These are phyloP conservation scores for Gastrolobium bilobum DNA, from an alignment of 306 rosid genomes.

Conservation along the genomic window DNA sequence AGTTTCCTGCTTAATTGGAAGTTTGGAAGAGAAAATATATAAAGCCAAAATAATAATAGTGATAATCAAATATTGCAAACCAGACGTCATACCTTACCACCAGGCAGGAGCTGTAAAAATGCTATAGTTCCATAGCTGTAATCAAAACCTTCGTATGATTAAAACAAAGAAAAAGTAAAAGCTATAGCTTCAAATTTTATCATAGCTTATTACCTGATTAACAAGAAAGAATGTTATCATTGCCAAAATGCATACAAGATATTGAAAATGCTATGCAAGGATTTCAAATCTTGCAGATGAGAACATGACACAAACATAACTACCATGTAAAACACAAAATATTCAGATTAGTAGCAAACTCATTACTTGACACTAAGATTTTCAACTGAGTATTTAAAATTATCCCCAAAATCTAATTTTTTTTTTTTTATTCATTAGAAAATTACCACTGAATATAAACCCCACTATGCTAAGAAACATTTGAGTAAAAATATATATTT, in stretches of 20 bases:
- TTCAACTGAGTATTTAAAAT: not conserved
- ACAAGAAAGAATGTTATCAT: slow-evolving; percentile 21
- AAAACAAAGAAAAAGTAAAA: slow-evolving; percentile 19
- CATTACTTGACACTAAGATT: not conserved
- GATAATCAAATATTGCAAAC: no score
- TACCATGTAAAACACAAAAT: slow-evolving; percentile 8
- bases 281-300: slow-evolving; percentile 18
- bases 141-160: slow-evolving; percentile 40
- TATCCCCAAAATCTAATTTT: not conserved
- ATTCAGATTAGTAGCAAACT: slow-evolving; percentile 29
- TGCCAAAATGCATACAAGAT: slow-evolving; percentile 43
- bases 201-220: slow-evolving; percentile 20
- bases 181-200: slow-evolving; percentile 7
- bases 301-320: not conserved
- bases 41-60: no score
- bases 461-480: not conserved
- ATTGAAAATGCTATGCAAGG: slow-evolving; percentile 3
- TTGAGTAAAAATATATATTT: not conserved
- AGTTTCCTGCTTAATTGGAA: no score
- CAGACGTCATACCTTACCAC: slow-evolving; percentile 84
- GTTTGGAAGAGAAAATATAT: no score
- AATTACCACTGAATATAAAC: no score
- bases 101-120: slow-evolving; percentile 97
- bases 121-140: slow-evolving; percentile 63
- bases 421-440: not conserved